These are phyloP conservation scores for Blastomyces silverae DNA, from an alignment of 2,329 filamentous ascomycete genomes.

Conservation along the genomic window DNA sequence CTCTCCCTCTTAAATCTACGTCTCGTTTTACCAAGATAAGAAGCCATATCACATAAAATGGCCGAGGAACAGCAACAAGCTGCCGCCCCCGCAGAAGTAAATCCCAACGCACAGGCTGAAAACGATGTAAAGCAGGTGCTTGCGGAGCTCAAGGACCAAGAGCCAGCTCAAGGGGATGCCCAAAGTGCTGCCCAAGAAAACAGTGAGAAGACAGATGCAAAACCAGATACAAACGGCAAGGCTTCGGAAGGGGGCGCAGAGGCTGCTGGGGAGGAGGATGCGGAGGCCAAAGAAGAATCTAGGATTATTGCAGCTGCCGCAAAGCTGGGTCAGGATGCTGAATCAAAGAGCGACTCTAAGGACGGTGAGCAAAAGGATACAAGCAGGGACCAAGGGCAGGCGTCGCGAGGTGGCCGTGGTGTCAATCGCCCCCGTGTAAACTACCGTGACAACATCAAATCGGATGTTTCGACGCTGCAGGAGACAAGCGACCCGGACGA, in stretches of 20 bases:
- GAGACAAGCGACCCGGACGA: slow-evolving; percentile 69
- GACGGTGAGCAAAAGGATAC: slow-evolving; percentile 19
- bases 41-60: slow-evolving; percentile 24
- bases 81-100: slow-evolving; percentile 21
- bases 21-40: not conserved
- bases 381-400: slow-evolving; percentile 29
- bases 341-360: slow-evolving; percentile 18
- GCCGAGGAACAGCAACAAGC: slow-evolving; percentile 35
- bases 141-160: slow-evolving; percentile 40
- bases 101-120: slow-evolving; percentile 39
- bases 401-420: slow-evolving; percentile 25
- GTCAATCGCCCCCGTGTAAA: slow-evolving; percentile 27
- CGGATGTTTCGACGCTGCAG: slow-evolving; percentile 59
- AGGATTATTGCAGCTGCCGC: slow-evolving; percentile 21
- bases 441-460: slow-evolving; percentile 57
- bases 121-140: slow-evolving; percentile 43
- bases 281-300: slow-evolving; percentile 34
- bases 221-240: slow-evolving; percentile 30
- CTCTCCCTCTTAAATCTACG: not conserved
- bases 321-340: slow-evolving; percentile 22
- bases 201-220: slow-evolving; percentile 29
- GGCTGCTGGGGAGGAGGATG: slow-evolving; percentile 28
- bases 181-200: slow-evolving; percentile 17
- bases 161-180: slow-evolving; percentile 15
- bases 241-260: slow-evolving; percentile 32